Percentiles rank a stretch among this genome's conserved stretches.
These are phyloP conservation scores for Epichloe uncinata DNA, from an alignment of 2,329 filamentous ascomycete species.

Conservation along the genomic window DNA sequence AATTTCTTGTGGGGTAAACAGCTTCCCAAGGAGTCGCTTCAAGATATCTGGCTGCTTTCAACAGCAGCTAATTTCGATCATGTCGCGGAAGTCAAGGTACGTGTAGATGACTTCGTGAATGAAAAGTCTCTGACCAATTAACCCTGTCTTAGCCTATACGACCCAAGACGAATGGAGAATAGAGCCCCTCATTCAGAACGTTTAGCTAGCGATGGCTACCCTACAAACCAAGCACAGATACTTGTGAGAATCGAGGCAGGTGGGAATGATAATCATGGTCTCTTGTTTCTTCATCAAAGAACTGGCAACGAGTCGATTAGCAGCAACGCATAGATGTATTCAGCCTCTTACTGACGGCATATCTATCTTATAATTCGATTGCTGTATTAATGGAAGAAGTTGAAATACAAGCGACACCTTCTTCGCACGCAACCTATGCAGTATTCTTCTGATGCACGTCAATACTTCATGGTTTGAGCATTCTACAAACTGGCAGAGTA, in stretches of 20 bases:
- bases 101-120: too few species aligned
- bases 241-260: background rate
- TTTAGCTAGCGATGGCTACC: slow-evolving; percentile 21
- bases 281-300: background rate
- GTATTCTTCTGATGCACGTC: background rate
- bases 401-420: background rate
- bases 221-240: background rate
- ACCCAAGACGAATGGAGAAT: too few species aligned
- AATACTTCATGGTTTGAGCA: slow-evolving; percentile 16
- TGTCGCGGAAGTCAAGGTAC: too few species aligned
- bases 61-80: too few species aligned
- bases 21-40: too few species aligned
- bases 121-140: too few species aligned
- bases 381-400: too few species aligned
- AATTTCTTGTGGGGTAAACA: too few species aligned
- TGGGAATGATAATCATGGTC: too few species aligned
- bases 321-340: background rate
- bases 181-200: slow-evolving; percentile 15
- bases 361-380: too few species aligned
- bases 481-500: slow-evolving; percentile 17
- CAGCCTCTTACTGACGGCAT: background rate
- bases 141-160: too few species aligned
- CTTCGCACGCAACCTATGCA: background rate
- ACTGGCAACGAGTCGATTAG: background rate
- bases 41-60: too few species aligned